These are phyloP conservation scores for Talaromyces sp. DNA, from an alignment of 2,329 filamentous ascomycete genomes.

Conservation along the genomic window DNA sequence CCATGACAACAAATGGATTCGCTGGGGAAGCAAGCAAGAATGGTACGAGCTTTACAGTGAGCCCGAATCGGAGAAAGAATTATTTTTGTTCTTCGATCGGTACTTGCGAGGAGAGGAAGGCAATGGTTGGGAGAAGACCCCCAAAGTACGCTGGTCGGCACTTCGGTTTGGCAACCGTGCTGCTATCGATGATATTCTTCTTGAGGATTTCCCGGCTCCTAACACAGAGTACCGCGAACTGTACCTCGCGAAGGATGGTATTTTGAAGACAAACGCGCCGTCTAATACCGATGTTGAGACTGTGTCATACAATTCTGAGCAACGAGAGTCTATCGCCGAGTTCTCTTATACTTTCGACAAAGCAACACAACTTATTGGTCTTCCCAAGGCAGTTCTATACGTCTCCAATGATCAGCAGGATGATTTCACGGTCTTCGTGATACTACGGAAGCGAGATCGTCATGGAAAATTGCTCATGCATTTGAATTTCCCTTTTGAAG, in stretches of 20 bases:
- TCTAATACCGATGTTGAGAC: constrained; percentile 10
- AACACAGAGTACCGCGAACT: constrained; percentile 34
- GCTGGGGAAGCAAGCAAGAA: constrained; percentile 41
- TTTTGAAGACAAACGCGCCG: constrained; percentile 11
- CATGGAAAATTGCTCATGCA: constrained; percentile 43
- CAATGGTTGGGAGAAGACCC: constrained; percentile 49
- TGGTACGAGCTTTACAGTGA: constrained; percentile 46
- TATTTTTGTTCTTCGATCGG: constrained; percentile 45
- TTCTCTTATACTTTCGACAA: constrained; percentile 43
- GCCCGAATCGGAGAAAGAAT: constrained; percentile 34
- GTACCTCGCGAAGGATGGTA: constrained; percentile 25
- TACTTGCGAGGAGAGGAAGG: constrained; percentile 42
- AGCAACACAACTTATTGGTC: constrained; percentile 42
- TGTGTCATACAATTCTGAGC: constrained; percentile 34
- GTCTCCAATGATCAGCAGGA: constrained; percentile 43
- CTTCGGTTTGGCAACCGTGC: constrained; percentile 33
- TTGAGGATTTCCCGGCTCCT: constrained; percentile 35
- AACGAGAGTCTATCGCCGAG: constrained; percentile 21
- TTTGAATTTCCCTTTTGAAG: constrained; percentile 43
- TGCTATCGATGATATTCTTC: constrained; percentile 30
- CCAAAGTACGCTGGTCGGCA: constrained; percentile 43
- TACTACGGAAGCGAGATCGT: constrained; percentile 44
- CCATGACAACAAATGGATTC: constrained; percentile 45
- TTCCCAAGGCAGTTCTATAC: constrained; percentile 48
- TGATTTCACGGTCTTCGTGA: constrained; percentile 46